Percentiles rank a stretch among this genome's conserved stretches.
phyloP scores from a whole-genome alignment of 768 basidiomycete genomes.

The Coprinopsis sp. region DNA sequence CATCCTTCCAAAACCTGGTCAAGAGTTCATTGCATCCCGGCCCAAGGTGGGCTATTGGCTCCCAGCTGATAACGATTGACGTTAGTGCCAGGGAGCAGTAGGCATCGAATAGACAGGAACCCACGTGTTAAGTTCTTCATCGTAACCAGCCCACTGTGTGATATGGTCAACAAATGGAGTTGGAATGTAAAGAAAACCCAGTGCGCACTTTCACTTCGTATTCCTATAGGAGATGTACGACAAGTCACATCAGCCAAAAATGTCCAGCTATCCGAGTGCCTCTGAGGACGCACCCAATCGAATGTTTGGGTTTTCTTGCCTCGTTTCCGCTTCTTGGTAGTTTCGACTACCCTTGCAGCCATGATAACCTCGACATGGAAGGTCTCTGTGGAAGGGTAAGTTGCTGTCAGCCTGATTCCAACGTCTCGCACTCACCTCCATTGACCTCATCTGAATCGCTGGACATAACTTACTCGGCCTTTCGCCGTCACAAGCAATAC shows the following conservation, averaged over 20 bases:
- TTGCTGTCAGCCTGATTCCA: too few species aligned
- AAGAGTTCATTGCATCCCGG: constrained; percentile 52
- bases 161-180: background rate
- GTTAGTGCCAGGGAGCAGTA: constrained; percentile 6
- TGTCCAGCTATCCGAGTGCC: too few species aligned
- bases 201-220: constrained; percentile 60
- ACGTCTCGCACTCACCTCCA: too few species aligned
- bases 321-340: background rate
- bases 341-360: constrained; percentile 2
- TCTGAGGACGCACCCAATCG: background rate
- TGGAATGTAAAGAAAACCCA: background rate
- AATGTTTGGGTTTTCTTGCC: background rate
- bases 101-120: constrained; percentile 12
- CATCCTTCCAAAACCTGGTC: constrained; percentile 57
- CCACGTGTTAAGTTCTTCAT: constrained; percentile 52
- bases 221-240: constrained; percentile 32
- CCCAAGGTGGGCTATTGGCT: constrained; percentile 56
- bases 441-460: too few species aligned
- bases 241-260: background rate
- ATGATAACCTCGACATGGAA: constrained; percentile 6
- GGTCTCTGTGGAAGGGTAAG: too few species aligned
- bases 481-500: too few species aligned
- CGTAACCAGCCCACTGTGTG: constrained; percentile 67
- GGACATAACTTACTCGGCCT: too few species aligned
- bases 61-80: constrained; percentile 47